Base-by-base conservation (phyloP, 1,284 basidiomycete species). In the Phlebopus sp. region DNA sequence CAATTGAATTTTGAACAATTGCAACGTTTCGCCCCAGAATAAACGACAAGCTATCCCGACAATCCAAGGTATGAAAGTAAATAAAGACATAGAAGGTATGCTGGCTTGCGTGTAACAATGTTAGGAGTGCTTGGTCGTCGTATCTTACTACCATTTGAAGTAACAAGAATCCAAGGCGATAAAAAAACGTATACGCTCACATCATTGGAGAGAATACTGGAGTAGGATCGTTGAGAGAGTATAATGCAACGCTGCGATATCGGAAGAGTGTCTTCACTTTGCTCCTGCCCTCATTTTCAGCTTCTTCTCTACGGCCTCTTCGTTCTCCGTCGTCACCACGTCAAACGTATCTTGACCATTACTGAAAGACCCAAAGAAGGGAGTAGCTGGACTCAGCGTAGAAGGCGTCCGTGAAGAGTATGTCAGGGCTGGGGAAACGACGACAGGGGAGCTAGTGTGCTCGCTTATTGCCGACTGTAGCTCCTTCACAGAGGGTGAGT, bases 331-430 rank as follows among this genome's bases (percentile, higher is more conserved):
- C 29, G 53, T 47, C 49, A 59, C 34, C 25, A 51, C 55, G 19
- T 66, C 62, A 44, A 67, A 68, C 11, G 37, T 42, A 19, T 64
- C 64, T 44, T 63, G 65, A 31, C 50, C 42, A 4, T 52, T 49
- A 13, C 37, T 43, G 37, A 64, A 68, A 5, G 66, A 67, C 5
- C 62, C 64, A 49, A 82, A 78, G 64, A 81, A 82, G 4, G 80
- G 80, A 10, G 80, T 82, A 5, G 78, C 75, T 14, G 80, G 80
- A 55, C 81, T 82, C 44, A 82, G 67, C n/a, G 78, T 81, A 30
- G 76, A 77, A 5, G 79, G 76, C 19, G 80, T 76, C 46, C 78
- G 74, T 35, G 77, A 77, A 11, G 77, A 77, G 56, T 79, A 82
- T 15, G 80, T 82, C 47, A 82, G 69, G 6, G 80, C 74, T n/a